Evolutionary conservation across 768 basidiomycete species (phyloP), one percentile per base, ranked within the genome.

Genomic region (Cantharellus anzutake): DNA sequence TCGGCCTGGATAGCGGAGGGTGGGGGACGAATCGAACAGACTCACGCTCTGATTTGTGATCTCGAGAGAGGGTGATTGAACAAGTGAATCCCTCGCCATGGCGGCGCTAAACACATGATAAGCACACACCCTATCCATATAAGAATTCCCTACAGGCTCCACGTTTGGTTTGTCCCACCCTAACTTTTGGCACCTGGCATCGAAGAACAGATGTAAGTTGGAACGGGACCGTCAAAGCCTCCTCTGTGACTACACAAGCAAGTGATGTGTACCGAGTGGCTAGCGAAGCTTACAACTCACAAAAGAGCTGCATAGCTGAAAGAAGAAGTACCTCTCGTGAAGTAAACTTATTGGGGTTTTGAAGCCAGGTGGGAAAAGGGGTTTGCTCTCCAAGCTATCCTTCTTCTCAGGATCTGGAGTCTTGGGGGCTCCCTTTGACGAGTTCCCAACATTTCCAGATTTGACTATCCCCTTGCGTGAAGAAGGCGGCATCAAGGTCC

Each of bases 391-490:
- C 11, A 35, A 34, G 34, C 67, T 68, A 41, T 70, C 67, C 39
- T 60, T 52, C 39, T 48, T 42, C 41, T 60, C 53, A 66, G 59
- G 58, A 67, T 51, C 42, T 64, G 59, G 4, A 4, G 68, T 57
- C 51, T 69, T 72, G 42, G 65, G 67, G 14, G 64, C 62, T 7
- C 73, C 64, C 63, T 86, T 90, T 40, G 83, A 77, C 1, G 86
- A 86, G 65, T 88, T 92, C 55, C 89, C 87, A n/a, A 87, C 84
- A 68, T 90, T 89, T 51, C 90, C 90, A 60, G 86, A 84, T 69
- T 84, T 86, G 63, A 90, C 81, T 57, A 91, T 86, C 63, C 84
- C 83, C 72, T 76, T 82, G 60, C 75, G 78, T 14, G 20, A 29
- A 29, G 20, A 29, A 29, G 82, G 79, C 60, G 82, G 77, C 84